Conservation (phyloP, 768 basidiomycete species). For the Naganishia vishniacii region DNA sequence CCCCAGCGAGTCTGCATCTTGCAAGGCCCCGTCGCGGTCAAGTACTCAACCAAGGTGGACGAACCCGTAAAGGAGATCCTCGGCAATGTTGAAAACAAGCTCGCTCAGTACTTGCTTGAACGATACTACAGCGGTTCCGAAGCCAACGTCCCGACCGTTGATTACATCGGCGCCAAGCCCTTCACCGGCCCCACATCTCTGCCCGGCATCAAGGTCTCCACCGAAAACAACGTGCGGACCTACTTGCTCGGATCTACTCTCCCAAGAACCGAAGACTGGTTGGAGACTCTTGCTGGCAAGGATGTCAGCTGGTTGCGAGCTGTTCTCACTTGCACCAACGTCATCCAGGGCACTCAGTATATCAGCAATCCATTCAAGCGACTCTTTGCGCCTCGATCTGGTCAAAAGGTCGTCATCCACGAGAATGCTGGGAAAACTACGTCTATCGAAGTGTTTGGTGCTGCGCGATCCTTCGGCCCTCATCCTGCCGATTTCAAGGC, state of each 20-base stretch:
- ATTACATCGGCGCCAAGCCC: constrained; percentile 68
- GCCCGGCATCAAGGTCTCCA: constrained; percentile 53
- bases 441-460: constrained; percentile 66
- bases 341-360: constrained; percentile 80
- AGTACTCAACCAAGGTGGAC: constrained; percentile 78
- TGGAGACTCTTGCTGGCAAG: constrained; percentile 76
- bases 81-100: constrained; percentile 72
- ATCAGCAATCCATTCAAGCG: constrained; percentile 84
- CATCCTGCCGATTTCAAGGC: constrained; percentile 77
- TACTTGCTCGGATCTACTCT: constrained; percentile 52
- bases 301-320: constrained; percentile 80
- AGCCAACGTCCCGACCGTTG: constrained; percentile 68
- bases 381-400: constrained; percentile 71
- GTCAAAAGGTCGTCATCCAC: constrained; percentile 69
- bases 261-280: constrained; percentile 68
- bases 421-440: constrained; percentile 53
- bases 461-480: constrained; percentile 69
- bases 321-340: constrained; percentile 68
- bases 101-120: constrained; percentile 72
- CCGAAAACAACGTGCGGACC: constrained; percentile 52
- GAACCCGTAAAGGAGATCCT: constrained; percentile 90
- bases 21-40: constrained; percentile 91
- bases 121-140: constrained; percentile 71
- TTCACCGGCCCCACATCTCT: constrained; percentile 48
- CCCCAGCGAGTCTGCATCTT: constrained; percentile 96